phyloP scores from a whole-genome alignment of 352 stramenopile genomes.

The Globisporangium rhizosaccharum region DNA sequence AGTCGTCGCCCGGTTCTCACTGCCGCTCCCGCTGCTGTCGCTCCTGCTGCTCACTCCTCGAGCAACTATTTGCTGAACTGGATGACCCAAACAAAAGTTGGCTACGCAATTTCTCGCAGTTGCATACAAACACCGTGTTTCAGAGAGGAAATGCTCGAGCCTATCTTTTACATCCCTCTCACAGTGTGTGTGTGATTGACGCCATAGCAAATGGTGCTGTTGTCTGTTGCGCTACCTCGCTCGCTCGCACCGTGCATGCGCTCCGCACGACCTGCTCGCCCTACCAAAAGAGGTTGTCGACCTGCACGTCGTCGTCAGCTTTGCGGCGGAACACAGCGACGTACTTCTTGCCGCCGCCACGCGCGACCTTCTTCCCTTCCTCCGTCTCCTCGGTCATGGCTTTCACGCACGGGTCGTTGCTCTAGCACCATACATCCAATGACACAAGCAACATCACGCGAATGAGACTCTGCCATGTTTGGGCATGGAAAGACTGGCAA shows the following conservation, averaged over 20 bases:
- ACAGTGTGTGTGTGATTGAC: too few species aligned
- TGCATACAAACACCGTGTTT: too few species aligned
- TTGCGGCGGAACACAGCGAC: slow-evolving; percentile 76
- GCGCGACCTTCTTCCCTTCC: slow-evolving; percentile 97
- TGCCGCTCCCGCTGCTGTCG: too few species aligned
- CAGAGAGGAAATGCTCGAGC: too few species aligned
- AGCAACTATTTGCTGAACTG: too few species aligned
- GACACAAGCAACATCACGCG: slow-evolving; percentile 1
- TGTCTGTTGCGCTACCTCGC: neutral
- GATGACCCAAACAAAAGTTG: too few species aligned
- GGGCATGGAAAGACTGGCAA: neutral
- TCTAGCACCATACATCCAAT: slow-evolving; percentile 17
- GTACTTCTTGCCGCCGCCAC: slow-evolving; percentile 88
- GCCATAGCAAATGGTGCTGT: neutral
- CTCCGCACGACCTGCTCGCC: neutral
- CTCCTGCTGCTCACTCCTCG: too few species aligned
- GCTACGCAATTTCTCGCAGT: too few species aligned
- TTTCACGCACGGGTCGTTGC: slow-evolving; percentile 90
- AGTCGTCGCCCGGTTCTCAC: neutral
- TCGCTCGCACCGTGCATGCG: neutral
- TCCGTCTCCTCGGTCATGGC: slow-evolving; percentile 97
- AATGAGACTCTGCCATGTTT: too few species aligned
- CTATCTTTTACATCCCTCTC: too few species aligned
- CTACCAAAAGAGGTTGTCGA: slow-evolving; percentile 71
- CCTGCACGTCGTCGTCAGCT: slow-evolving; percentile 46